Evolutionary conservation across 371 early-diverging fungal genomes (phyloP), one percentile per base, ranked within the genome.

Genomic region (Mucor irregularis): DNA sequence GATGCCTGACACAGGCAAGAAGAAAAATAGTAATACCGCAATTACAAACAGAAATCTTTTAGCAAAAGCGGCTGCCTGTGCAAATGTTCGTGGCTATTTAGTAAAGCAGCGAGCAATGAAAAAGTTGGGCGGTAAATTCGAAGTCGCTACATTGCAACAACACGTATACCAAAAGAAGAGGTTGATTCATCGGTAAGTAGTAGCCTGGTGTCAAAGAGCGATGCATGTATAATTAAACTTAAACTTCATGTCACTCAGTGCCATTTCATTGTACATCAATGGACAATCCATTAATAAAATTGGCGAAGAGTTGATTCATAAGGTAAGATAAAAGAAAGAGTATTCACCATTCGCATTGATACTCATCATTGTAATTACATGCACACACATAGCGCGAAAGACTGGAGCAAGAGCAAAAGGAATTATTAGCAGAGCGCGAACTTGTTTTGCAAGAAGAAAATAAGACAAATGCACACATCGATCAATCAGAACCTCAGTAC

Each of bases 381-480:
- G n/a, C n/a, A n/a, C n/a, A n/a, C n/a, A 33, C 13, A 35, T 22
- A 82, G 63, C 74, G 84, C 29, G 74, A 82, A 26, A 61, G 81
- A 5, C 69, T 92, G 31, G 30, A 63, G 10, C 74, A 59, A 11
- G 91, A 92, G 61, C 87, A 89, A 62, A 49, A 64, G 14, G 90
- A 88, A 53, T 76, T 90, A 7, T 67, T 84, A 37, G 68, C 72
- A 6, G 90, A 92, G 60, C 82, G 90, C 2, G 73, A 85, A 21
- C 48, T 76, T 1, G 81, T 87, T 0, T 75, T 90, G 3, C 53
- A 58, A 17, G 82, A 81, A n/a, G 78, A 76, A 55, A 55, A 66
- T 31, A 78, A 74, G 64, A 74, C 35, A 47, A 42, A 62, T 57
- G 44, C 45, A 62, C 61, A 17, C 26, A 64, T 30, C 8, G 56